Conservation (phyloP, 2,329 filamentous ascomycete genomes). For the Cladophialophora exuberans region DNA sequence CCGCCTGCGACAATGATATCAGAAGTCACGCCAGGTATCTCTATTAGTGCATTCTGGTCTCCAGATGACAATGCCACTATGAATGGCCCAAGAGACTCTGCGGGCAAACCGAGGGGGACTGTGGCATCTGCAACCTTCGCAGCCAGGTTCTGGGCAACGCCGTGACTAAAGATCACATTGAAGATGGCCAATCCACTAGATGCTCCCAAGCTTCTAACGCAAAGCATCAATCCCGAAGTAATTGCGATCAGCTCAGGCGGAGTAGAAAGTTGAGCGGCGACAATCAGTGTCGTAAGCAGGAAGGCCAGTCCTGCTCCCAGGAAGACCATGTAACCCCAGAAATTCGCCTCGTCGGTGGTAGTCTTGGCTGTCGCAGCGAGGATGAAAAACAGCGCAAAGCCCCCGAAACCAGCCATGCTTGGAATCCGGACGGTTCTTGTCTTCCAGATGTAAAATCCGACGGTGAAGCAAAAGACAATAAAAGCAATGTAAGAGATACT, state of each 20-base stretch:
- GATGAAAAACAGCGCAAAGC: not conserved
- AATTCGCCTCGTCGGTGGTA: not conserved
- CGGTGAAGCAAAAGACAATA: not conserved
- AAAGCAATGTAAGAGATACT: not conserved
- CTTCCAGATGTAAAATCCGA: conserved; percentile 1
- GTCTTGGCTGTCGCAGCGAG: not conserved
- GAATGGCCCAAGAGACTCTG: too few relatives aligned
- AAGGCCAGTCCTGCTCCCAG: not conserved
- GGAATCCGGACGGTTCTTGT: not conserved
- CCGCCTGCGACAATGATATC: too few relatives aligned
- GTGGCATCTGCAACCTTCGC: not conserved
- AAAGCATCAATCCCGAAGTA: not conserved
- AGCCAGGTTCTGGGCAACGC: not conserved
- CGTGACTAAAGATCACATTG: too few relatives aligned
- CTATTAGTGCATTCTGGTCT: too few relatives aligned
- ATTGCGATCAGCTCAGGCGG: conserved; percentile 7
- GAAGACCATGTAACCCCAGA: conserved; percentile 9
- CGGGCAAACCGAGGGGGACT: not conserved
- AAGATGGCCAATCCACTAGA: conserved; percentile 8
- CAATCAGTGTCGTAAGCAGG: not conserved
- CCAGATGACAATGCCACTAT: too few relatives aligned
- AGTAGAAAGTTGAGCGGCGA: conserved; percentile 3
- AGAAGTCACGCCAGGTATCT: too few relatives aligned
- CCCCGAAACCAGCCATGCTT: not conserved
- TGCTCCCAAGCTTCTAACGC: not conserved